Base-by-base conservation (phyloP, 169 alveolate species). In the Sarcocystis neurona region DNA sequence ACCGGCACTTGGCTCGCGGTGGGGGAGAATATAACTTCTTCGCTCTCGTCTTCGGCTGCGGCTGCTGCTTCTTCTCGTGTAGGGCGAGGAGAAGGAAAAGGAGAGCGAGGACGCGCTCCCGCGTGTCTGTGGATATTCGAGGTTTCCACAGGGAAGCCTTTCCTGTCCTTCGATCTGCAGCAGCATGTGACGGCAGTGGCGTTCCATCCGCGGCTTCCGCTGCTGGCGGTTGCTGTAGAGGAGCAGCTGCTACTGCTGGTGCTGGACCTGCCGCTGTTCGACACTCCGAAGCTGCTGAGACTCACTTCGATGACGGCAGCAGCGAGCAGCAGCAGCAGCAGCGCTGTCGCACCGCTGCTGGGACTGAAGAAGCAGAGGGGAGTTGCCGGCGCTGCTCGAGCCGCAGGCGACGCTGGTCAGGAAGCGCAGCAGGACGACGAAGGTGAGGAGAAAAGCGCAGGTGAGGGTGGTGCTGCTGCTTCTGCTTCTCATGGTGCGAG, bases 161-260 rank as follows among this genome's bases (percentile, higher is more conserved):
- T 60, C 63, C 30, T 56, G 23, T 47, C 79, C 12, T 56, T 63
- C 27, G 41, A 20, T 5, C 78, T 63, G 2, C 78, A 60, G 79
- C 79, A 48, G 82, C 44, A 10, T 50, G 78, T 82, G 47, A 60
- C 85, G 23, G 85, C 88, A 32, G 89, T 47, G 12, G 63, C 70
- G 37, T 87, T 46, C 79, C 87, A 87, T 43, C 91, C 91, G 2
- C 48, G 77, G 41, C 78, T 74, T 18, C 91, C 91, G 37, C 10
- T 87, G 32, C 78, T 87, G 34, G 91, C 91, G 12, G 87, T 75
- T 46, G 91, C 80, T 44, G 48, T 75, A 0, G 91, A 43, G 34
- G 91, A 72, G 66, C 85, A 87, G 50, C 87, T 87, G 50, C 39
- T 47, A 34, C 68, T 87, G 56, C 47, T 74, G 41, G 56, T 37